Evolutionary conservation across 1,139 yeast genomes (phyloP).

Genomic region (Dujonia santamariae): DNA sequence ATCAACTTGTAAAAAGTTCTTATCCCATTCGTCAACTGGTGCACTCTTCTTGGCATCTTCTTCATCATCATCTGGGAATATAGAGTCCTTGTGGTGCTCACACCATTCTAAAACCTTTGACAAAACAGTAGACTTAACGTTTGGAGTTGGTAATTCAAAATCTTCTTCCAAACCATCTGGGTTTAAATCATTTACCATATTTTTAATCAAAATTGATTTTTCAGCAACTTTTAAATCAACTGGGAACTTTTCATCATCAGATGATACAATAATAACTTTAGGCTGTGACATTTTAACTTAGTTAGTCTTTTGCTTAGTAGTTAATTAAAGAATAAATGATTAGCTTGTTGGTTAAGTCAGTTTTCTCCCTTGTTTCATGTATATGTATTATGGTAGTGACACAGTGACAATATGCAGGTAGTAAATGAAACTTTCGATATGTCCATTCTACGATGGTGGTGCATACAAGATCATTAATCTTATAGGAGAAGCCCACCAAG

Average conservation of each 20-base stretch:
- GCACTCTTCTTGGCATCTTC: constrained; percentile 82
- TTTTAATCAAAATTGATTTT: constrained; percentile 82
- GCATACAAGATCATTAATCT: no score
- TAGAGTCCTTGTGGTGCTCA: constrained; percentile 88
- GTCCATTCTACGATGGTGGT: no score
- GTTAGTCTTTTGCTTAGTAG: no score
- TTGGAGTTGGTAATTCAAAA: constrained; percentile 89
- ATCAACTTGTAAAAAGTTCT: constrained; percentile 90
- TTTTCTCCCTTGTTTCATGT: no score
- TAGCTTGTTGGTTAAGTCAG: no score
- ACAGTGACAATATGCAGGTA: no score
- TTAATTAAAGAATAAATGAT: no score
- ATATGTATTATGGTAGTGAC: no score
- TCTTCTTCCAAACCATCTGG: constrained; percentile 61
- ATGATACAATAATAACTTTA: constrained; percentile 61
- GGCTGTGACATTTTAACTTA: constrained; percentile 23
- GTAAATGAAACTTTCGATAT: no score
- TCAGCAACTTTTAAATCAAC: constrained; percentile 87
- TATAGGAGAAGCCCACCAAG: no score
- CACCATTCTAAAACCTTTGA: constrained; percentile 96
- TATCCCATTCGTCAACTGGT: constrained; percentile 95
- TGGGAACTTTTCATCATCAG: constrained; percentile 70
- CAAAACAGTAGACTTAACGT: constrained; percentile 81
- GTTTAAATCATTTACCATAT: constrained; percentile 80
- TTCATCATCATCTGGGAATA: constrained; percentile 69